Evolutionary conservation across 2,329 filamentous ascomycete species (phyloP), one percentile per base, ranked within the genome.

Genomic region (Claviceps africana): DNA sequence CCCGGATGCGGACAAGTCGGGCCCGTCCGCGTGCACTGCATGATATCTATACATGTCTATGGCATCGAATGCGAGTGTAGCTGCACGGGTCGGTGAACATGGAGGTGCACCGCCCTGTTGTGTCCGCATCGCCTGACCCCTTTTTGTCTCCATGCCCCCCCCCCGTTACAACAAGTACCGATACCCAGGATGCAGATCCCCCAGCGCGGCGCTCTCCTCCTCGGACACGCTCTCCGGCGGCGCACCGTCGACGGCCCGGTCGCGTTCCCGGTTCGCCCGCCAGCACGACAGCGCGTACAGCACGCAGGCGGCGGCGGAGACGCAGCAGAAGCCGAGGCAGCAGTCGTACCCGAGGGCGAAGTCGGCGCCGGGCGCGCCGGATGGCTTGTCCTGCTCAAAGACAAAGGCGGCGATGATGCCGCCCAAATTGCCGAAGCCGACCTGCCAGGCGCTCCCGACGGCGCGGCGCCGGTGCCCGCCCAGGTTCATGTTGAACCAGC

Each of bases 401-500:
- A 79, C 71, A 67, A 82, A 89, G 0, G 85, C 87, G 13, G 86
- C 77, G 55, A 90, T 83, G 61, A 90, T 88, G 28, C 86, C 86
- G 43, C 86, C 86, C 39, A 88, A 80, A 60, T 89, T 90, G 11
- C 86, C 86, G 57, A 89, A 88, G 0, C 83, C 83, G 44, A 90
- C 74, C 64, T 89, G 85, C 83, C 83, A 89, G 1, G 83, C 86
- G 9, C 79, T 79, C 13, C 85, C 85, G 17, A 89, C 78, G 9
- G 81, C 75, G 44, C 85, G 75, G 3, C 85, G 76, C 53, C 82
- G 82, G 62, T 89, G 86, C 0, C 85, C 85, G 2, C 80, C 80
- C 1, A 88, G 70, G 59, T 89, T 90, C 79, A 88, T 88, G 59
- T 83, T 84, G 66, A 85, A 89, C 85, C 86, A 90, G 65, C 85